Evolutionary conservation across 139 green algal species (phyloP).

Genomic region (Coccomyxa sp.): DNA sequence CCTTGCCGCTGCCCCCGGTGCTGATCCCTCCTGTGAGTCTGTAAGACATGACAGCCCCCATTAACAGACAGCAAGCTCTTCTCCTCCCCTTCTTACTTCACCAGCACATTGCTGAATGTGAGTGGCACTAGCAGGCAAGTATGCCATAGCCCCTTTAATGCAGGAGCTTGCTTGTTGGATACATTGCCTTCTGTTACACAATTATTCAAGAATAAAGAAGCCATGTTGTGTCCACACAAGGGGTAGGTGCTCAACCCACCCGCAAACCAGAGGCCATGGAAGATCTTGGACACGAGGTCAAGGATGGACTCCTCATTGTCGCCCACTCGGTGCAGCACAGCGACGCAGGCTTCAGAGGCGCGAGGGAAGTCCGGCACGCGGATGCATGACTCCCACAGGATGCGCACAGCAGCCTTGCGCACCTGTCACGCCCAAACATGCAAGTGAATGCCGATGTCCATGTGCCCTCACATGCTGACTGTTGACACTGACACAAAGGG

Average conservation of each 20-base stretch:
- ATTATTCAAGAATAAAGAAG: too few species aligned
- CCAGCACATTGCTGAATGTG: too few species aligned
- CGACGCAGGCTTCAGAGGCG: conserved; percentile 48
- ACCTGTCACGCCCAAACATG: conserved; percentile 30
- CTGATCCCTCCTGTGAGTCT: neutral
- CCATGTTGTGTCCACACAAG: too few species aligned
- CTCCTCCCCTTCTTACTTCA: neutral
- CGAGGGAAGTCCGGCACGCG: conserved; percentile 33
- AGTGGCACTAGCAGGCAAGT: too few species aligned
- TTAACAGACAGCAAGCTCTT: neutral
- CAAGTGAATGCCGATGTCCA: too few species aligned
- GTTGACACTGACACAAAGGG: too few species aligned
- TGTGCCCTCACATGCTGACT: too few species aligned
- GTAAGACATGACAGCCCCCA: neutral
- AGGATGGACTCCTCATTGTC: conserved; percentile 60
- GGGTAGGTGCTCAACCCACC: too few species aligned
- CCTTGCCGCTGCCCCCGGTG: conserved; percentile 17
- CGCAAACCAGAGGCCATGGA: conserved; percentile 49
- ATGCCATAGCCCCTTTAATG: too few species aligned
- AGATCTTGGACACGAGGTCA: conserved; percentile 50
- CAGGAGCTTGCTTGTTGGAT: too few species aligned
- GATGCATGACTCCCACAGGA: conserved; percentile 79
- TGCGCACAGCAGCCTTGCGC: conserved; percentile 73
- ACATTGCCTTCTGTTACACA: too few species aligned
- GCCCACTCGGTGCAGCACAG: conserved; percentile 42